Evolutionary conservation across 2,329 filamentous ascomycete species (phyloP).

Genomic region (Penicillium fuscoglaucum): DNA sequence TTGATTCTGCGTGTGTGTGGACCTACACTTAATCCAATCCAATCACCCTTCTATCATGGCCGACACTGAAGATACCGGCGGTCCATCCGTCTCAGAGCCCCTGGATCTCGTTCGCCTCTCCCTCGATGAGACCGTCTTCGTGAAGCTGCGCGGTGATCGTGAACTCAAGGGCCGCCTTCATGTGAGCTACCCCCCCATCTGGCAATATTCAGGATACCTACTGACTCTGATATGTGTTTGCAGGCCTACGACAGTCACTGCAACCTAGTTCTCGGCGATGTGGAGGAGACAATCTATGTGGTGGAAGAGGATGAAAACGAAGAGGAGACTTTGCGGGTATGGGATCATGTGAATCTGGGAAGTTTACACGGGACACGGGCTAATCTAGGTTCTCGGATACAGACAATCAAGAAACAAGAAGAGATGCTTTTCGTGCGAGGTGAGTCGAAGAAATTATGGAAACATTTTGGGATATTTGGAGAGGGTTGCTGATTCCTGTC

Average conservation of each 20-base stretch:
- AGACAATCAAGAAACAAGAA: conserved; percentile 95
- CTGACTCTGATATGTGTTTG: conserved; percentile 15
- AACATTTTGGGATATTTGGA: neutral
- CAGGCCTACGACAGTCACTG: conserved; percentile 99
- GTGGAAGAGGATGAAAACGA: conserved; percentile 84
- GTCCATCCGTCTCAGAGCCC: conserved; percentile 74
- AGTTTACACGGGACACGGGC: conserved; percentile 1
- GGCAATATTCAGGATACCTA: conserved; percentile 4
- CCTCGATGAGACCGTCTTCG: conserved; percentile 93
- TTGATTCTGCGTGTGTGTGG: conserved; percentile 20
- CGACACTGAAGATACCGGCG: conserved; percentile 71
- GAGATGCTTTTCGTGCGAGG: conserved; percentile 99
- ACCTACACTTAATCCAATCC: conserved; percentile 9
- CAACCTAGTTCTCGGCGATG: conserved; percentile 92
- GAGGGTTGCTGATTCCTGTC: conserved; percentile 33
- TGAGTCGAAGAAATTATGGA: conserved; percentile 44
- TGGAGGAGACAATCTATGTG: conserved; percentile 94
- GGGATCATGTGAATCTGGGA: conserved; percentile 21
- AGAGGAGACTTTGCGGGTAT: conserved; percentile 70
- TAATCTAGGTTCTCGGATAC: conserved; percentile 11
- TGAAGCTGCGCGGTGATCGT: conserved; percentile 92
- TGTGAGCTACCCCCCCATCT: conserved; percentile 55
- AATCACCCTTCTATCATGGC: conserved; percentile 61
- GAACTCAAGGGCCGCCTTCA: conserved; percentile 94
- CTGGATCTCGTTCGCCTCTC: conserved; percentile 93